Evolutionary conservation across 2,329 filamentous ascomycete genomes (phyloP).

Genomic region (Pestalotiopsis sp.): DNA sequence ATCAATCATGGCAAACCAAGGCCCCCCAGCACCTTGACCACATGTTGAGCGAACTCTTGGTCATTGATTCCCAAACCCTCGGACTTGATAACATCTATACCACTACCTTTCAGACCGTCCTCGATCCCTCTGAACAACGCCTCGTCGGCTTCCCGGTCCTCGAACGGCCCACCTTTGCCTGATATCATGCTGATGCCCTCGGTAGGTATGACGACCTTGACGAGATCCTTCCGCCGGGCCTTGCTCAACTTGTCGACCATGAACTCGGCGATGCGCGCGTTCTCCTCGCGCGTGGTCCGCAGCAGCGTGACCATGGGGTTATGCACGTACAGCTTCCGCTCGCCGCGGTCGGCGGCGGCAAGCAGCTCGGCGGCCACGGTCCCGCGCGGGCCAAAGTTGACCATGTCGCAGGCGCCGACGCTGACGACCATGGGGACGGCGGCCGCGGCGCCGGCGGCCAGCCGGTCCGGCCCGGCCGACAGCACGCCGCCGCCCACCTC

Average conservation of each 20-base stretch:
- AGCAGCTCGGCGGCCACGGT: slow-evolving; percentile 40
- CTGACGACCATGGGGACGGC: slow-evolving; percentile 59
- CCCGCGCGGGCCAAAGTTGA: slow-evolving; percentile 62
- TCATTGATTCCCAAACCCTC: slow-evolving; percentile 59
- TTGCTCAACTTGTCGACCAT: slow-evolving; percentile 56
- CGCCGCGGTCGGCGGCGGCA: slow-evolving; percentile 51
- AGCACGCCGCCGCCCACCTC: slow-evolving; percentile 65
- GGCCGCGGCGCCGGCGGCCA: slow-evolving; percentile 58
- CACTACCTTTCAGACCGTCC: slow-evolving; percentile 48
- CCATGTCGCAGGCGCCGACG: slow-evolving; percentile 61
- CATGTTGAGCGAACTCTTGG: slow-evolving; percentile 11
- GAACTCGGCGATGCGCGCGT: slow-evolving; percentile 54
- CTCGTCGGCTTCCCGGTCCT: slow-evolving; percentile 44
- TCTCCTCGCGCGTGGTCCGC: slow-evolving; percentile 64
- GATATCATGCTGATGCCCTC: slow-evolving; percentile 66
- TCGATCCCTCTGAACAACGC: slow-evolving; percentile 57
- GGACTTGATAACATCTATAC: slow-evolving; percentile 50
- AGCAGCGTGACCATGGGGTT: slow-evolving; percentile 70
- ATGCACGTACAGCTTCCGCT: slow-evolving; percentile 62
- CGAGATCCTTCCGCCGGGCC: slow-evolving; percentile 40
- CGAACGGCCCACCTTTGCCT: slow-evolving; percentile 55
- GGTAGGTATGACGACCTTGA: slow-evolving; percentile 62
- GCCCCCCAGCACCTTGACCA: slow-evolving; percentile 6
- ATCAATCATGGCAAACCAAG: background rate
- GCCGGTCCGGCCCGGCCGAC: slow-evolving; percentile 57